Base-by-base conservation (phyloP, 2,329 filamentous ascomycete genomes). In the Fulvia fulva region DNA sequence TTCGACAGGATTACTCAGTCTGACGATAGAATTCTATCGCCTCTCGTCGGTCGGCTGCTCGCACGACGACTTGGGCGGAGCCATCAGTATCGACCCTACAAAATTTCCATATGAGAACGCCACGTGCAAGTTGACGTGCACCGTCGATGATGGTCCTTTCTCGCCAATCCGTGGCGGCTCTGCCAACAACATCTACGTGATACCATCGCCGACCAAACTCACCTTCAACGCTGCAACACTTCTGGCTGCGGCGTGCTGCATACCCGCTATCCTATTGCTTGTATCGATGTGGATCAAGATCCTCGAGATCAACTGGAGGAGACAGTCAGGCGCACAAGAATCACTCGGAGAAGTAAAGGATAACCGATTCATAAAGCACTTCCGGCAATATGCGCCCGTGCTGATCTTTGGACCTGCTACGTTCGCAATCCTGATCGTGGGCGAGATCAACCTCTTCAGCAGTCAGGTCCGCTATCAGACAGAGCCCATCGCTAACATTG, bases 1-100 rank as follows among this genome's bases (percentile, higher is more conserved):
- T 30, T 32, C 32, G 14, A 5, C 53, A 83, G 83, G 85, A 0
- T 71, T 87, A 1, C 59, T 87, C 19, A 85, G 83, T 59, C 74
- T 88, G 58, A 81, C 82, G 0, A 78, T 88, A 26, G 85, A 88
- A 61, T 88, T 88, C 64, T 87, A 84, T 63, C 80, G 86, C 1
- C 77, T 77, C 16, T 68, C 77, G 2, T 66, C 81, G 0, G 70
- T 68, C 0, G 46, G 62, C 3, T 87, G 85, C 63, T 67, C 63
- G 0, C 62, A 69, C 1, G 75, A 80, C 45, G 67, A 77, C 1
- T 57, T 59, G 1, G 78, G 76, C 5, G 70, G 70, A 0, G 68
- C 75, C 1, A 66, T 80, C 1, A 71, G 75, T 0, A 53, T 61
- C 3, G 68, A 75, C 22, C 61, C 72, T 0, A 65, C 67, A 0